These are phyloP conservation scores for Boletus patriciae DNA, from an alignment of 768 basidiomycete genomes.

Conservation along the genomic window DNA sequence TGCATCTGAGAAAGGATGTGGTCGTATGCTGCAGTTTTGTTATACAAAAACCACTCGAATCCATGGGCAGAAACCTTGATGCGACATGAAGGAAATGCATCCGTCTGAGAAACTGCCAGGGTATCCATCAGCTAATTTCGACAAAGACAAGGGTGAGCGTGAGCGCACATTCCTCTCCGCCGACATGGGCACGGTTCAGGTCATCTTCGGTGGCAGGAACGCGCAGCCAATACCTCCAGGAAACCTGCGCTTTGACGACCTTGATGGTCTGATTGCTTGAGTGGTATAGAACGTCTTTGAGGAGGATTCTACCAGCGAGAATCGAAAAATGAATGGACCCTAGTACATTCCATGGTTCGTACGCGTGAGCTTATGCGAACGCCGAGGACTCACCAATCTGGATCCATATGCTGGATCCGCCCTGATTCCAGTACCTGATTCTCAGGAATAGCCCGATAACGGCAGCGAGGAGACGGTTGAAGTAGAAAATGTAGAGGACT, in stretches of 20 bases:
- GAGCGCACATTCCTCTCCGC: conserved; percentile 54
- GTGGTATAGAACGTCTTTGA: conserved; percentile 87
- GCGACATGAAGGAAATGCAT: conserved; percentile 62
- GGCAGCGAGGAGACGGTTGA: conserved; percentile 80
- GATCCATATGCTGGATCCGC: conserved; percentile 77
- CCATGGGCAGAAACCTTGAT: conserved; percentile 81
- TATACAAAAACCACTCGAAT: conserved; percentile 92
- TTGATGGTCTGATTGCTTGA: conserved; percentile 90
- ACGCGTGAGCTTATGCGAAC: background rate
- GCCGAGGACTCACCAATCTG: conserved; percentile 60
- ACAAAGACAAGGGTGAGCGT: conserved; percentile 2
- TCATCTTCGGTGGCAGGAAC: conserved; percentile 75
- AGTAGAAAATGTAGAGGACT: conserved; percentile 84
- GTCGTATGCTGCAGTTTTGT: conserved; percentile 86
- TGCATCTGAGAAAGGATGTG: conserved; percentile 78
- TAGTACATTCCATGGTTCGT: conserved; percentile 29
- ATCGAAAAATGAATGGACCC: conserved; percentile 92
- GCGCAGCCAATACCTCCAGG: conserved; percentile 95
- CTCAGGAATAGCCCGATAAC: conserved; percentile 66
- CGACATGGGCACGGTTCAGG: conserved; percentile 45
- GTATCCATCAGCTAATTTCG: conserved; percentile 5
- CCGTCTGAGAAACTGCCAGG: conserved; percentile 36
- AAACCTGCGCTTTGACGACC: conserved; percentile 79
- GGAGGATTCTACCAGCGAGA: conserved; percentile 79
- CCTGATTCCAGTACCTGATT: conserved; percentile 74